These are phyloP conservation scores for Russula emetica DNA, from an alignment of 768 basidiomycete species.

Conservation along the genomic window DNA sequence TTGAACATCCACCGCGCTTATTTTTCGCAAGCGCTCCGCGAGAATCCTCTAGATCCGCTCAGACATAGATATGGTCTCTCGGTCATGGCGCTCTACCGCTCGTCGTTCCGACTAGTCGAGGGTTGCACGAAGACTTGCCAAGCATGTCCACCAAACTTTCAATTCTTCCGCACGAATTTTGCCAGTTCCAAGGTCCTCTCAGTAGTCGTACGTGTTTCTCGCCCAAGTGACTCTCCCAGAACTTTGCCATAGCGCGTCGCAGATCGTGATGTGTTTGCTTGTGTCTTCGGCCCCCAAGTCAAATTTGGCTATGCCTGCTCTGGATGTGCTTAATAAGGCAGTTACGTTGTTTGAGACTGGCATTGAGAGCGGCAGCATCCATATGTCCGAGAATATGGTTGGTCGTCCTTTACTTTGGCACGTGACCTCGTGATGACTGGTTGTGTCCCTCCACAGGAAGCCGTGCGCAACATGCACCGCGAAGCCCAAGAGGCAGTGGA, in stretches of 20 bases:
- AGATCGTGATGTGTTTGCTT: slow-evolving; percentile 45
- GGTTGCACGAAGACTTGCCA: slow-evolving; percentile 44
- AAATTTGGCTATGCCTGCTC: slow-evolving; percentile 36
- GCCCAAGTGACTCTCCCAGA: background rate
- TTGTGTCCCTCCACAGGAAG: slow-evolving; percentile 27
- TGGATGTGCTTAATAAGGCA: slow-evolving; percentile 37
- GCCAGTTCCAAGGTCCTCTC: slow-evolving; percentile 68
- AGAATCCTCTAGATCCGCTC: slow-evolving; percentile 51
- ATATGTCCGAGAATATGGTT: slow-evolving; percentile 30
- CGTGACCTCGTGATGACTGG: background rate
- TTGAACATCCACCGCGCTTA: slow-evolving; percentile 64
- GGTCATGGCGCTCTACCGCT: slow-evolving; percentile 67
- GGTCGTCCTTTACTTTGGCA: background rate
- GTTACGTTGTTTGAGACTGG: slow-evolving; percentile 35
- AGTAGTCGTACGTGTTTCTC: slow-evolving; percentile 49
- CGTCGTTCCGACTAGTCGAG: slow-evolving; percentile 61
- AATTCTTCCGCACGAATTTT: slow-evolving; percentile 45
- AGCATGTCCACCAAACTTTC: slow-evolving; percentile 34
- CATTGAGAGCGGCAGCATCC: slow-evolving; percentile 29
- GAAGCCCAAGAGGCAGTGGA: slow-evolving; percentile 34
- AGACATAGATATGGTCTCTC: slow-evolving; percentile 64
- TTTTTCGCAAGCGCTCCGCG: slow-evolving; percentile 62
- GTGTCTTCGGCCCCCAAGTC: slow-evolving; percentile 39
- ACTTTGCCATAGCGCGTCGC: background rate
- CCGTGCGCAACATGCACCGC: slow-evolving; percentile 32